These are phyloP conservation scores for Biscogniauxia sp. DNA, from an alignment of 2,329 filamentous ascomycete genomes.

Conservation along the genomic window DNA sequence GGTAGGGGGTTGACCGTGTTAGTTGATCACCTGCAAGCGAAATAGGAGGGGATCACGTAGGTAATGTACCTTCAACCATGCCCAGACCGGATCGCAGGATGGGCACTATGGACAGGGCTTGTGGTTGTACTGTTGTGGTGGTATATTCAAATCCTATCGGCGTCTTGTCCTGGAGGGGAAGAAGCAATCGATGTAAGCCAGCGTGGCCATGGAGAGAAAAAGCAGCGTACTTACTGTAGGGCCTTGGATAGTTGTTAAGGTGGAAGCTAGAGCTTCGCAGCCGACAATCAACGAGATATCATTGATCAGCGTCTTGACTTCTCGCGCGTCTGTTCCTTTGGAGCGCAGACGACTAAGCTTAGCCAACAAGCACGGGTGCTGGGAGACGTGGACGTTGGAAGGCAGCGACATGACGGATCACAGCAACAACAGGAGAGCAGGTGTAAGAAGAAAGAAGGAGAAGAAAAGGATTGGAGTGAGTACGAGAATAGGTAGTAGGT, in stretches of 20 bases:
- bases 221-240: constrained; percentile 61
- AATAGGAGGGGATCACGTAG: no score
- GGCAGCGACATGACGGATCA: constrained; percentile 42
- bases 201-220: constrained; percentile 1
- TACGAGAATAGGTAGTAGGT: no score
- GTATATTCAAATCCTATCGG: constrained; percentile 76
- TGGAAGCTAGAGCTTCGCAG: constrained; percentile 72
- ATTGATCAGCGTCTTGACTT: constrained; percentile 79
- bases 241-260: constrained; percentile 54
- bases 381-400: constrained; percentile 71
- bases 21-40: no score
- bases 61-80: constrained; percentile 73
- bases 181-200: constrained; percentile 2
- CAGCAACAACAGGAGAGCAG: not conserved
- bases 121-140: constrained; percentile 60
- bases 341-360: constrained; percentile 91
- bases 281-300: constrained; percentile 83
- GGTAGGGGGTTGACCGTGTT: constrained; percentile 9
- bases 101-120: constrained; percentile 76
- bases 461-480: no score
- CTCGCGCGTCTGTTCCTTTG: constrained; percentile 63
- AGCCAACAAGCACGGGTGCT: constrained; percentile 79
- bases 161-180: constrained; percentile 61
- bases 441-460: not conserved
- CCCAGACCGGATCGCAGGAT: constrained; percentile 89